These are phyloP conservation scores for Rusavskia elegans DNA, from an alignment of 495 filamentous ascomycete species.

Conservation along the genomic window DNA sequence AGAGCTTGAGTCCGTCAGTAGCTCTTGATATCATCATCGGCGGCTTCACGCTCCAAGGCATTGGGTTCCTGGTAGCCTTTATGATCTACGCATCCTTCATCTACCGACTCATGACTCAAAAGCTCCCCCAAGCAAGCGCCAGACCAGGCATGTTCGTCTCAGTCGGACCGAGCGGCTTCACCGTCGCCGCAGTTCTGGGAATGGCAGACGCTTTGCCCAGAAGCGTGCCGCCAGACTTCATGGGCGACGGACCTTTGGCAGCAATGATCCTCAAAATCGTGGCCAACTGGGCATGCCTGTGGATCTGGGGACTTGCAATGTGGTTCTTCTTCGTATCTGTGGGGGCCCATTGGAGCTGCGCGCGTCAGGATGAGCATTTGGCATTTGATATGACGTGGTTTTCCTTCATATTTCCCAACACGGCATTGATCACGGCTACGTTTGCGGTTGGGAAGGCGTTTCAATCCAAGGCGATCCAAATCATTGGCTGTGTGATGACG, in stretches of 20 bases:
- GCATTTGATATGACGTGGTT: slow-evolving; percentile 81
- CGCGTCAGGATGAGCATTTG: slow-evolving; percentile 38
- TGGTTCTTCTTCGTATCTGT: slow-evolving; percentile 78
- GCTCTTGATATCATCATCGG: slow-evolving; percentile 52
- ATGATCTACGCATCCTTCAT: slow-evolving; percentile 81
- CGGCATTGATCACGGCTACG: slow-evolving; percentile 56
- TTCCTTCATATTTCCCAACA: slow-evolving; percentile 79
- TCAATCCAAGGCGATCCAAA: slow-evolving; percentile 40
- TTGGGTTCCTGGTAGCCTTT: slow-evolving; percentile 69
- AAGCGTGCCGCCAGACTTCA: slow-evolving; percentile 36
- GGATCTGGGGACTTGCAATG: slow-evolving; percentile 71
- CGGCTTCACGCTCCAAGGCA: slow-evolving; percentile 60
- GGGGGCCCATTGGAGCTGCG: slow-evolving; percentile 59
- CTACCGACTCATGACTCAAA: slow-evolving; percentile 83
- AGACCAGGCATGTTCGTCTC: slow-evolving; percentile 77
- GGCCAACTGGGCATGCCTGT: slow-evolving; percentile 47
- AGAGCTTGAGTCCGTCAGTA: slow-evolving; percentile 20
- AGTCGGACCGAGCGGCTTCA: slow-evolving; percentile 63
- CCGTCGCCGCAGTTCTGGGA: slow-evolving; percentile 48
- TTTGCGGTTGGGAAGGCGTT: slow-evolving; percentile 56
- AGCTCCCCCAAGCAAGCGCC: slow-evolving; percentile 59
- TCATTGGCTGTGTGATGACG: slow-evolving; percentile 52
- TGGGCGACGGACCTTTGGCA: slow-evolving; percentile 41
- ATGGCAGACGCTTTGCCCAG: slow-evolving; percentile 34
- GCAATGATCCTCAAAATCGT: slow-evolving; percentile 38